These are phyloP conservation scores for Nannizzia gypsea DNA, from an alignment of 2,329 filamentous ascomycete species.

Conservation along the genomic window DNA sequence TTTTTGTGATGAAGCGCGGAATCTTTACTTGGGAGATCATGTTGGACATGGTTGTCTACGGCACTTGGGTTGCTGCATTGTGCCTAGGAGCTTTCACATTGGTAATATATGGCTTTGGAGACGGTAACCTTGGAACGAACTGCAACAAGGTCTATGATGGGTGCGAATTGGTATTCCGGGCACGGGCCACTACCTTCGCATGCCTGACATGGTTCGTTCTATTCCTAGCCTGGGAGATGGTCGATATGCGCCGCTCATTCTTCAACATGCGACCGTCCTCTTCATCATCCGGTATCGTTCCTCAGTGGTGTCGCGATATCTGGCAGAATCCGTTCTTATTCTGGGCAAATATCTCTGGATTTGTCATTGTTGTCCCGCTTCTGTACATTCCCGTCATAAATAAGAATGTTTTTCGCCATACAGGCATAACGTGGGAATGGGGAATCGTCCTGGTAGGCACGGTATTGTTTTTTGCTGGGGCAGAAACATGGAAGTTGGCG, in stretches of 20 bases:
- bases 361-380: conserved; percentile 46
- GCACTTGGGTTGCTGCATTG: conserved; percentile 61
- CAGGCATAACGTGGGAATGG: conserved; percentile 58
- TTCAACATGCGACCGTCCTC: conserved; percentile 56
- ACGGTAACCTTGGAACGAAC: conserved; percentile 45
- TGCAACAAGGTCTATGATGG: conserved; percentile 49
- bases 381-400: conserved; percentile 59
- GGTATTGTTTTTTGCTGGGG: conserved; percentile 50
- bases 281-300: background rate
- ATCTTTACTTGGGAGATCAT: conserved; percentile 70
- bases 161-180: conserved; percentile 56
- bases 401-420: conserved; percentile 52
- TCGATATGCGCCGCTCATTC: conserved; percentile 59
- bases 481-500: conserved; percentile 55
- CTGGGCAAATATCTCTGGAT: conserved; percentile 49
- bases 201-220: conserved; percentile 65
- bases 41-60: conserved; percentile 70
- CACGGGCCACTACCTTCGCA: conserved; percentile 60
- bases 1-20: conserved; percentile 28
- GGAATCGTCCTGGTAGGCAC: conserved; percentile 52
- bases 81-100: conserved; percentile 52
- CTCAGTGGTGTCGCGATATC: conserved; percentile 53
- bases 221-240: conserved; percentile 70
- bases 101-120: conserved; percentile 50
- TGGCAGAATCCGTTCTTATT: conserved; percentile 65